Evolutionary conservation across 208 protist genomes (phyloP), one percentile per base, ranked within the genome.

Genomic region (Porcisia hertigi): DNA sequence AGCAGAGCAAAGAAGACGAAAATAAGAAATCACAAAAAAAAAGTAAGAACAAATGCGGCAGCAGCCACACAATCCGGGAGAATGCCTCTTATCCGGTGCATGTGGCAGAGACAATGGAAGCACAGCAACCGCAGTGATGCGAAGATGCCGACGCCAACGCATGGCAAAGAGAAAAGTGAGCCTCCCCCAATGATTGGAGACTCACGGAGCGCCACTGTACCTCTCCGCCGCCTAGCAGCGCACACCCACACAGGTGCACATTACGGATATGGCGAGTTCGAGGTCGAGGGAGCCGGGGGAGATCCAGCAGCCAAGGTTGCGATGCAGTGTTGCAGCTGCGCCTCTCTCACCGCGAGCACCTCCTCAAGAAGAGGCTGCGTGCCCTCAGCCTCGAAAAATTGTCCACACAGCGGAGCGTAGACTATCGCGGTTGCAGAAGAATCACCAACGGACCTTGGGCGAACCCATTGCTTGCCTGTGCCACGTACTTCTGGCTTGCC

Each of bases 291-390:
- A 25, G 16, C 25, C 23, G 69, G 36, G 49, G 18, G 8, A 1
- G 25, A 20, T 30, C 20, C 53, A 57, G 53, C 69, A 18, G 53
- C 53, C 52, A 72, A 49, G 8, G 52, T 49, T 30, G 54, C 53
- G 49, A 72, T 59, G 36, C 36, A 25, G 69, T 62, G 69, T 39
- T 72, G 71, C 6, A 75, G 41, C 43, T 25, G 54, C 36, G 45
- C 43, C 71, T 75, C 71, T 59, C 57, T 54, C 16, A 58, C 71
- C n/a, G 71, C 71, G 14, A 75, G 71, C 45, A 43, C 71, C 71
- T 75, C 71, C 30, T 75, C 71, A 41, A 63, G 23, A 9, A 63
- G 12, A 20, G 71, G 71, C 14, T 53, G 45, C 25, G 3, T 16
- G 25, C 8, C 43, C n/a, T 65, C 71, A 4, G 1, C 30, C 58